phyloP scores from a whole-genome alignment of 1,139 yeast genomes.

The Debaryomycetaceae sp. region DNA sequence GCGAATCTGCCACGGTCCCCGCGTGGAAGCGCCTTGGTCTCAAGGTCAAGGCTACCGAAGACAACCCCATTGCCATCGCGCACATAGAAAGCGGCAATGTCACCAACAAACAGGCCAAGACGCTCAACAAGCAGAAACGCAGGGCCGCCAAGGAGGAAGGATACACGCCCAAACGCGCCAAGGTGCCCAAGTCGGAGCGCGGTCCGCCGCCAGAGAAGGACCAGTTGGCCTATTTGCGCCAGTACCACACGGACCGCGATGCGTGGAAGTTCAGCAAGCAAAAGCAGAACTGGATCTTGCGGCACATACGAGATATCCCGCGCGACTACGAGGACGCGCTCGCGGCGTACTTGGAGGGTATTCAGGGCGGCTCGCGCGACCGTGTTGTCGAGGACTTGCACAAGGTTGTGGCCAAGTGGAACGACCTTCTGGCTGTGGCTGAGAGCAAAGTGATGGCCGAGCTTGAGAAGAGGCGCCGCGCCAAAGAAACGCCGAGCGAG shows the following conservation, averaged over 20 bases:
- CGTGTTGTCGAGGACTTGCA: constrained; percentile 53
- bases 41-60: constrained; percentile 42
- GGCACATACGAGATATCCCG: constrained; percentile 57
- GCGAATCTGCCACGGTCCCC: no score
- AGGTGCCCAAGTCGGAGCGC: constrained; percentile 71
- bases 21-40: constrained; percentile 92
- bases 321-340: constrained; percentile 54
- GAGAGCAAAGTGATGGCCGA: constrained; percentile 36
- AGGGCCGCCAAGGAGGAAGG: constrained; percentile 19
- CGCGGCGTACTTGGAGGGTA: constrained; percentile 54
- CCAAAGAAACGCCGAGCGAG: constrained; percentile 13
- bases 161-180: constrained; percentile 57
- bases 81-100: constrained; percentile 44
- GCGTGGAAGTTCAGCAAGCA: constrained; percentile 93
- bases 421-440: constrained; percentile 39
- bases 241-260: constrained; percentile 53
- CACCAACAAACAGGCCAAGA: constrained; percentile 45
- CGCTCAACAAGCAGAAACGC: constrained; percentile 34
- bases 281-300: constrained; percentile 88
- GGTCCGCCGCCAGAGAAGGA: constrained; percentile 78
- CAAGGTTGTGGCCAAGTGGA: constrained; percentile 53
- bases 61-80: constrained; percentile 34
- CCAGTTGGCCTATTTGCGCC: constrained; percentile 70
- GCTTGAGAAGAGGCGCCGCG: constrained; percentile 18
- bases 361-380: constrained; percentile 70